Evolutionary conservation across 2,329 filamentous ascomycete genomes (phyloP), one percentile per base, ranked within the genome.

Genomic region (Arthroderma sp.): DNA sequence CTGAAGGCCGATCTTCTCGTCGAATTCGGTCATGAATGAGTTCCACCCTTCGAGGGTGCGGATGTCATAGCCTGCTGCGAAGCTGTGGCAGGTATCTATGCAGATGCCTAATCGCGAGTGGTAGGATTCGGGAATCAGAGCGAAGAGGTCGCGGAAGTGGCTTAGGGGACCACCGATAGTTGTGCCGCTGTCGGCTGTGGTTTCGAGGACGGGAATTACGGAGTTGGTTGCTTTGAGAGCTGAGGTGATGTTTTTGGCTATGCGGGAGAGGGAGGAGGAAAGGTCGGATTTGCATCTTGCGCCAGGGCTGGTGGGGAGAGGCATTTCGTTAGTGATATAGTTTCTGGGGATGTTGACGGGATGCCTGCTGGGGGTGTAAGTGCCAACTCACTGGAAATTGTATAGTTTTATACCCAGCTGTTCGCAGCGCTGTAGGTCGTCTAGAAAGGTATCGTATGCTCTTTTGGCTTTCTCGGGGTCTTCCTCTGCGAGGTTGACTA

Each of bases 41-140:
- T 75, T 69, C 61, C 94, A 94, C 0, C 81, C 73, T 42, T 78
- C 73, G 0, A 85, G 81, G 0, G 81, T 78, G 43, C 86, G 78
- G 30, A 98, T 65, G 61, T 98, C 91, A 61, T 96, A 91, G 4
- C 91, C 91, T 0, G 85, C 88, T 0, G 89, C 89, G 62, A 96
- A 96, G 47, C 87, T 80, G 64, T 98, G 91, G 65, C 91, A 98
- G 0, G 91, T 98, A 61, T 98, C 91, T 46, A 98, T 78, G 63
- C 91, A 98, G 11, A 98, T 87, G 38, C 89, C 91, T 1, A 98
- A 81, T 30, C 91, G 79, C 37, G 70, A 62, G 66, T 94, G 93
- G 61, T 94, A 78, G 22, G 87, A 75, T n/a, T 61, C 50, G 0
- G 66, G 65, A 27, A 96, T 77, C 6, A 79, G 71, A 9, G 74